Base-by-base conservation (phyloP, 2,329 filamentous ascomycete genomes). In the Botrytis elliptica region DNA sequence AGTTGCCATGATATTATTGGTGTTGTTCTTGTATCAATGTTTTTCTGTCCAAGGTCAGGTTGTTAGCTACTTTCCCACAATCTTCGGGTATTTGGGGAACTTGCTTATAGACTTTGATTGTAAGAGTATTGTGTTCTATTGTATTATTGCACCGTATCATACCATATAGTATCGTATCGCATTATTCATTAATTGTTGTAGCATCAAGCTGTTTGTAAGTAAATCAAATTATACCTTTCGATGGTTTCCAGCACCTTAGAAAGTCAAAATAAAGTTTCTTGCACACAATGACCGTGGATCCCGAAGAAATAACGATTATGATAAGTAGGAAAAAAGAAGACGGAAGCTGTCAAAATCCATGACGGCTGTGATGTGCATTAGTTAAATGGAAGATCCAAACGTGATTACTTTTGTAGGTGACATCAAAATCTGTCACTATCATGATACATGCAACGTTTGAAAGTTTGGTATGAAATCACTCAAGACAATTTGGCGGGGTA, bases 1-100 rank as follows among this genome's bases (percentile, higher is more conserved):
- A 40, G 76, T 77, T 60, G 76, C 73, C 76, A 77, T 75, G 40
- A 25, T 72, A n/a, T 25, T 29, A 36, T 59, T 33, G 38, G 12
- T 36, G 7, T 33, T 10, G 18, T 42, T n/a, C 10, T 18, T 36
- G 2, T 59, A 46, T 68, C 49, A 33, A 33, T 18, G 22, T 16
- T n/a, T 33, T 33, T 33, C 49, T 57, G n/a, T 4, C 33, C 4
- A 9, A 42, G 7, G 55, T 52, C 10, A 29, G n/a, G 14, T 22
- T 62, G 9, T 44, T 25, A 25, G 70, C 8, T 29, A 36, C 25
- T 5, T 36, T 52, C 29, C 9, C 16, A n/a, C 4, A 22, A 38
- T 8, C 16, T 20, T 22, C 14, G 29, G 14, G 22, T 25, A 42
- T 18, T 42, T 20, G 55, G 18, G 29, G 2, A 44, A 57, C 36